Conservation (phyloP, 257 asterid genomes). For the Solanum pinnatisectum region DNA sequence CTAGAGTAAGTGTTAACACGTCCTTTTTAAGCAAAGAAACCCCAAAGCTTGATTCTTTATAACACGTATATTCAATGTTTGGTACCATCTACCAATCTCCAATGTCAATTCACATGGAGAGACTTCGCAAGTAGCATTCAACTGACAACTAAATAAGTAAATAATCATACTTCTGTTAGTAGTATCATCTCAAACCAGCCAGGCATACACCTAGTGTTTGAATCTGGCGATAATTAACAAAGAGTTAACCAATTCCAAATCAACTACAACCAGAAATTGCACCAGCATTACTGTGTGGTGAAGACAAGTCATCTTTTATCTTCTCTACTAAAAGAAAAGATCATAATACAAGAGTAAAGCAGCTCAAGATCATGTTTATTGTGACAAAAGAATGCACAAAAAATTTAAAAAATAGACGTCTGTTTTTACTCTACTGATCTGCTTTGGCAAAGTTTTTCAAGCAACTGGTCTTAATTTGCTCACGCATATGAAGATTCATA, state of each 20-base stretch:
- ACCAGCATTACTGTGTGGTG: background rate
- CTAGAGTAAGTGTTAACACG: slow-evolving; percentile 66
- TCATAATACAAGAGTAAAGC: background rate
- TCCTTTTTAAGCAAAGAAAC: slow-evolving; percentile 65
- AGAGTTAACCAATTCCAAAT: background rate
- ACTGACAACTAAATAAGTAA: background rate
- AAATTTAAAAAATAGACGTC: no score
- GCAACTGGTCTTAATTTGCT: no score
- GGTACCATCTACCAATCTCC: slow-evolving; percentile 72
- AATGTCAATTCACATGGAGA: slow-evolving; percentile 6
- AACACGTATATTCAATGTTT: slow-evolving; percentile 72
- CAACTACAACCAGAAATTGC: background rate
- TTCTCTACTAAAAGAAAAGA: background rate
- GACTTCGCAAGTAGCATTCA: background rate
- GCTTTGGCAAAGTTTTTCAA: no score
- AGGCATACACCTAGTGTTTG: background rate
- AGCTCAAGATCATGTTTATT: no score
- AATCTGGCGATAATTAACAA: background rate
- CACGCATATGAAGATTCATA: no score
- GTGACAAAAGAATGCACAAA: no score
- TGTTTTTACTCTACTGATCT: no score
- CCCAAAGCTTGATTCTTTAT: slow-evolving; percentile 70
- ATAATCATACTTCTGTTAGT: background rate
- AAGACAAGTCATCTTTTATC: background rate
- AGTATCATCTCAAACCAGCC: background rate